Conservation (phyloP, 768 basidiomycete genomes). For the Hortiboletus campestris region DNA sequence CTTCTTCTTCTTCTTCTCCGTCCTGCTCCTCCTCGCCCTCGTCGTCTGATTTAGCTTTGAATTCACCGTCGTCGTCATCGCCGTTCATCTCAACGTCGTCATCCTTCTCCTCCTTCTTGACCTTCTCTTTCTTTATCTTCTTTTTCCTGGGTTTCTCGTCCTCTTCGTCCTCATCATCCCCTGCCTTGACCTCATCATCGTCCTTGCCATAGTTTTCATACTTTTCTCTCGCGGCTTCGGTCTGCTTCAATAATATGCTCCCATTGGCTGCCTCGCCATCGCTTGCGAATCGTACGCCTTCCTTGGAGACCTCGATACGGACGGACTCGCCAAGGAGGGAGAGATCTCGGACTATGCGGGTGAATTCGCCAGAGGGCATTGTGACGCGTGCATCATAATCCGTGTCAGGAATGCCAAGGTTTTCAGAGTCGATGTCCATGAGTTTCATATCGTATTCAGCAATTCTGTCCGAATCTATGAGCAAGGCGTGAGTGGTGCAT, state of each 20-base stretch:
- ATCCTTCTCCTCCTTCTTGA: slow-evolving; percentile 41
- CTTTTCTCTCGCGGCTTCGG: slow-evolving; percentile 48
- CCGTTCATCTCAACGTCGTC: slow-evolving; percentile 48
- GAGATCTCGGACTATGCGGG: slow-evolving; percentile 90
- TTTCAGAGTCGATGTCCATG: slow-evolving; percentile 98
- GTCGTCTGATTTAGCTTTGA: slow-evolving; percentile 44
- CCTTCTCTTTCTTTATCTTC: slow-evolving; percentile 37
- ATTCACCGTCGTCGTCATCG: slow-evolving; percentile 42
- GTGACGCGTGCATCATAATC: slow-evolving; percentile 93
- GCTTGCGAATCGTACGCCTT: slow-evolving; percentile 88
- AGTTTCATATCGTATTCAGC: slow-evolving; percentile 99
- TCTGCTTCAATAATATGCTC: slow-evolving; percentile 77
- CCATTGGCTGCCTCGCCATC: slow-evolving; percentile 97
- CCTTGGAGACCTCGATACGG: slow-evolving; percentile 93
- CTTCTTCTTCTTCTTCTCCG: slow-evolving; percentile 51
- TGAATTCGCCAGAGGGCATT: slow-evolving; percentile 84
- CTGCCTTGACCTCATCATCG: slow-evolving; percentile 39
- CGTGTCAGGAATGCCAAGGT: slow-evolving; percentile 93
- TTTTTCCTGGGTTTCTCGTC: slow-evolving; percentile 29
- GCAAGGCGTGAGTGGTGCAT: neutral
- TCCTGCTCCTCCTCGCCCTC: slow-evolving; percentile 48
- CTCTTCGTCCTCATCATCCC: slow-evolving; percentile 42
- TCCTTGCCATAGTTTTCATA: slow-evolving; percentile 43
- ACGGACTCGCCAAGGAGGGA: slow-evolving; percentile 90
- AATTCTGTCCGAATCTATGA: slow-evolving; percentile 81